Conservation (phyloP, 495 filamentous ascomycete genomes). For the Xylaria castorea region DNA sequence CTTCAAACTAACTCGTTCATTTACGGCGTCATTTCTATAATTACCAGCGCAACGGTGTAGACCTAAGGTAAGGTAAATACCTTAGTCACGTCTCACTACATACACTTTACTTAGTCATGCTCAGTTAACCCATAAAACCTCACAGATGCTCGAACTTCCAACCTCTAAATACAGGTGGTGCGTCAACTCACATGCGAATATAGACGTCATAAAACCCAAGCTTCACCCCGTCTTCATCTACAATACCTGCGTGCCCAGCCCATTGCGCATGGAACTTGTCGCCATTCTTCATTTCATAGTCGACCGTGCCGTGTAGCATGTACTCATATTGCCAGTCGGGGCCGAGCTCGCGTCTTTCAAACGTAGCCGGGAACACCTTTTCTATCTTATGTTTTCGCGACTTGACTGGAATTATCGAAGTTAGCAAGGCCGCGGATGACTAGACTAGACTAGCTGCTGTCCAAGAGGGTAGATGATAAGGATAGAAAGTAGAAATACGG, state of each 20-base stretch:
- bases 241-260: constrained; percentile 34
- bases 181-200: constrained; percentile 29
- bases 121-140: not conserved
- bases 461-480: not conserved
- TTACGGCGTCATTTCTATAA: constrained; percentile 13
- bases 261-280: constrained; percentile 27
- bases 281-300: constrained; percentile 31
- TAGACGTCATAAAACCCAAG: constrained; percentile 42
- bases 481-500: not conserved
- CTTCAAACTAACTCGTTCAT: not conserved
- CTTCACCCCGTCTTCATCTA: constrained; percentile 30
- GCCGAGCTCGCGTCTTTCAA: not conserved
- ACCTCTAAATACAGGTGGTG: not conserved
- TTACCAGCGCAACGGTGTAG: not conserved
- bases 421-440: constrained; percentile 19
- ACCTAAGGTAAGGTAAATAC: not conserved
- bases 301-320: constrained; percentile 44
- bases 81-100: not conserved
- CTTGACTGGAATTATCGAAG: constrained; percentile 30
- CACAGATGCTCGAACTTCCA: not conserved
- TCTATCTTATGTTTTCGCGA: constrained; percentile 39
- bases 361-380: constrained; percentile 46
- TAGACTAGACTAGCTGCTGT: too few relatives aligned
- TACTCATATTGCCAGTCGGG: constrained; percentile 32
- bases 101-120: not conserved